phyloP scores from a whole-genome alignment of 2,329 filamentous ascomycete species.

The Alternaria sp. region DNA sequence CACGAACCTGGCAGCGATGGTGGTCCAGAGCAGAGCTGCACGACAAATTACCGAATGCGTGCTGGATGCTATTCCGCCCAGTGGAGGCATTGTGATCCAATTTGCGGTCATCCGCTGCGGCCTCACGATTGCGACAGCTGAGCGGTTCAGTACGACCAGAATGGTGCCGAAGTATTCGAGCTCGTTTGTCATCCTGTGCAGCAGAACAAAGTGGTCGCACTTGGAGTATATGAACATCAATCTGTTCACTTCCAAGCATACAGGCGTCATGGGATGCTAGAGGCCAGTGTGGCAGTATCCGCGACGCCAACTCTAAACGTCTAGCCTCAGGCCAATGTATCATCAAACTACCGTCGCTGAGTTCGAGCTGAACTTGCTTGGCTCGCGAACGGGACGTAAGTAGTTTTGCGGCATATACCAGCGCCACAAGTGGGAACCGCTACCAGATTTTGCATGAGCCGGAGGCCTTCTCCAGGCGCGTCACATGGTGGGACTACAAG shows the following conservation, averaged over 20 bases:
- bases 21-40: slow-evolving; percentile 27
- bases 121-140: neutral
- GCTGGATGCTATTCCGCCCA: slow-evolving; percentile 7
- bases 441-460: slow-evolving; percentile 41
- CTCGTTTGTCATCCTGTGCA: neutral
- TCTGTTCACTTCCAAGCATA: neutral
- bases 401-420: slow-evolving; percentile 39
- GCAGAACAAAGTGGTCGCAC: neutral
- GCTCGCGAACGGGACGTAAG: slow-evolving; percentile 39
- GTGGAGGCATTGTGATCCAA: slow-evolving; percentile 3
- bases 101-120: neutral
- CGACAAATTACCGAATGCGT: slow-evolving; percentile 7
- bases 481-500: slow-evolving; percentile 44
- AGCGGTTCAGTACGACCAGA: slow-evolving; percentile 2
- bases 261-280: neutral
- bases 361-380: slow-evolving; percentile 34
- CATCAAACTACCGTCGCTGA: slow-evolving; percentile 31
- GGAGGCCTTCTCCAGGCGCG: slow-evolving; percentile 39
- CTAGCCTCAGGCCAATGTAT: slow-evolving; percentile 24
- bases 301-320: slow-evolving; percentile 17
- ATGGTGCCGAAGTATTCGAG: neutral
- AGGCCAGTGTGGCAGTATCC: slow-evolving; percentile 10
- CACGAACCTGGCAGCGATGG: slow-evolving; percentile 20
- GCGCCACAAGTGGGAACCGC: slow-evolving; percentile 45
- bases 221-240: neutral